These are phyloP conservation scores for Boletus sp. DNA, from an alignment of 768 basidiomycete species.

Conservation along the genomic window DNA sequence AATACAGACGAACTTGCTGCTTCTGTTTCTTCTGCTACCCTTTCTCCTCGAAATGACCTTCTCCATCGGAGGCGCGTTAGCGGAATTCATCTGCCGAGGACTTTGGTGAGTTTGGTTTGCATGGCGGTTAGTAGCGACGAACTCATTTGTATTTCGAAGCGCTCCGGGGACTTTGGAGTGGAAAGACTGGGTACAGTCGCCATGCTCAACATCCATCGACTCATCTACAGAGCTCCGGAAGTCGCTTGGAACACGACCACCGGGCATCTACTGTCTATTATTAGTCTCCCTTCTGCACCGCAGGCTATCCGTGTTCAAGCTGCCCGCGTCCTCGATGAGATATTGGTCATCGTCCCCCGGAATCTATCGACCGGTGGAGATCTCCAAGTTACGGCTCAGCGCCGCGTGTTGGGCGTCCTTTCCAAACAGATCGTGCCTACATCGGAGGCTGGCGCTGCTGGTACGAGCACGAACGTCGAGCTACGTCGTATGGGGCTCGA, in stretches of 20 bases:
- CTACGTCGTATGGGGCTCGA: slow-evolving; percentile 86
- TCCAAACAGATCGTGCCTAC: slow-evolving; percentile 66
- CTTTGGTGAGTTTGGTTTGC: slow-evolving; percentile 51
- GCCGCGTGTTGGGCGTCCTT: slow-evolving; percentile 81
- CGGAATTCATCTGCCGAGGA: slow-evolving; percentile 81
- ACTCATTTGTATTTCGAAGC: slow-evolving; percentile 38
- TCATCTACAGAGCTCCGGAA: slow-evolving; percentile 78
- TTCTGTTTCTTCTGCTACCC: slow-evolving; percentile 31
- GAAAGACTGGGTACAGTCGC: slow-evolving; percentile 78
- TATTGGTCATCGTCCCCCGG: slow-evolving; percentile 73
- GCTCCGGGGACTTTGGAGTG: slow-evolving; percentile 93
- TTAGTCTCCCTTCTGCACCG: slow-evolving; percentile 67
- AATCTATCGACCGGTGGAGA: slow-evolving; percentile 60
- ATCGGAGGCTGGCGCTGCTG: slow-evolving; percentile 38
- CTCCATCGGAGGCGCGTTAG: slow-evolving; percentile 73
- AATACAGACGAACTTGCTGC: slow-evolving; percentile 34
- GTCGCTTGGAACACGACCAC: slow-evolving; percentile 85
- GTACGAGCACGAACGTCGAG: slow-evolving; percentile 58
- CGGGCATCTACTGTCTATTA: slow-evolving; percentile 72
- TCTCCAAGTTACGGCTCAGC: slow-evolving; percentile 68
- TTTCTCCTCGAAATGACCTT: slow-evolving; percentile 41
- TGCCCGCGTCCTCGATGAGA: slow-evolving; percentile 80
- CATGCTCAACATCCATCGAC: slow-evolving; percentile 79
- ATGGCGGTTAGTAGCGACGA: not conserved
- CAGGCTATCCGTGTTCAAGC: slow-evolving; percentile 84